These are phyloP conservation scores for Cystofilobasidium ferigula DNA, from an alignment of 768 basidiomycete species.

Conservation along the genomic window DNA sequence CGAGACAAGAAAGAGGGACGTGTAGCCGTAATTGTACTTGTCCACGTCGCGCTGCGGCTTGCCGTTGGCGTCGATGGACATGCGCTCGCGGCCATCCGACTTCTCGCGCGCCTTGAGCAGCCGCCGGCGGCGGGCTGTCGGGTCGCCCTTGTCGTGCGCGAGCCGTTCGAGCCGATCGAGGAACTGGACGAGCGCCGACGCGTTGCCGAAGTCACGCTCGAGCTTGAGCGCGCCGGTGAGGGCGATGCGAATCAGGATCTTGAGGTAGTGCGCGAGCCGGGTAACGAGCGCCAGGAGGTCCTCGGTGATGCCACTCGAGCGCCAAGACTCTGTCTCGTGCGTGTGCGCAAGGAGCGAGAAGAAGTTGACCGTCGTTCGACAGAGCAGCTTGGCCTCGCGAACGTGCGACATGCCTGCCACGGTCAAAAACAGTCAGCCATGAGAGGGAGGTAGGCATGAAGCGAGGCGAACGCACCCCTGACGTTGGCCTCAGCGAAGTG, in stretches of 20 bases:
- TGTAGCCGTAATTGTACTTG: conserved; percentile 33
- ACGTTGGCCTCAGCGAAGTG: conserved; percentile 65
- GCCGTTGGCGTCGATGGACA: conserved; percentile 1
- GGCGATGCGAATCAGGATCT: conserved; percentile 96
- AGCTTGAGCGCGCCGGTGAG: conserved; percentile 90
- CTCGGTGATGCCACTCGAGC: conserved; percentile 91
- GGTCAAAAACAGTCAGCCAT: not conserved
- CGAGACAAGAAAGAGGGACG: conserved; percentile 28
- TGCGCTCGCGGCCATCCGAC: conserved; percentile 14
- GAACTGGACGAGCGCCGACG: conserved; percentile 76
- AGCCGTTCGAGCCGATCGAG: conserved; percentile 86
- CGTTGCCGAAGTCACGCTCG: conserved; percentile 74
- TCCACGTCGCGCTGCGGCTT: conserved; percentile 4
- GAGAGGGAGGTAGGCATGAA: not conserved
- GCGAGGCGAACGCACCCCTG: conserved; percentile 57
- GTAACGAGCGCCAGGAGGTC: conserved; percentile 94
- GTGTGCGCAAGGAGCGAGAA: conserved; percentile 93
- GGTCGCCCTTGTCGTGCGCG: conserved; percentile 47
- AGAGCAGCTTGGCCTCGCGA: conserved; percentile 94
- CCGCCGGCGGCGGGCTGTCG: conserved; percentile 33
- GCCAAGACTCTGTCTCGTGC: conserved; percentile 69
- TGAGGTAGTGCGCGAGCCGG: conserved; percentile 97
- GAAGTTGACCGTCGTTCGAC: conserved; percentile 95
- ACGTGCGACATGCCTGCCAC: conserved; percentile 89
- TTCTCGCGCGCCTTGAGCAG: conserved; percentile 29